These are phyloP conservation scores for Sphagnum contortum DNA, from an alignment of 225 moss, liverwort and hornwort genomes.

Conservation along the genomic window DNA sequence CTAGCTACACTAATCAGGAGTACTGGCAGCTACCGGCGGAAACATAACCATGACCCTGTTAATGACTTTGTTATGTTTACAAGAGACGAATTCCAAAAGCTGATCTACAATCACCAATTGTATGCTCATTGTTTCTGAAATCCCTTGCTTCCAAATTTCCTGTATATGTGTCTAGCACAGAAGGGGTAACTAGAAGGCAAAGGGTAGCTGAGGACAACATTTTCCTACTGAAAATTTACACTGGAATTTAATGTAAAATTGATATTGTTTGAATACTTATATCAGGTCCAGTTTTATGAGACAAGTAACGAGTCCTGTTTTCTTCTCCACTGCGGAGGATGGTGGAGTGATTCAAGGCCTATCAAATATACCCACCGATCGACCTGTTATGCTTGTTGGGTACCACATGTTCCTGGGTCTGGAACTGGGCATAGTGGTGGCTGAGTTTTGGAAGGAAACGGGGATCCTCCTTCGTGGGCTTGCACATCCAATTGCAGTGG, in stretches of 20 bases:
- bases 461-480: constrained; percentile 54
- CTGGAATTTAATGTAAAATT: too few species aligned
- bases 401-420: constrained; percentile 64
- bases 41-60: constrained; percentile 41
- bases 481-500: constrained; percentile 54
- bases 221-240: too few species aligned
- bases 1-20: constrained; percentile 56
- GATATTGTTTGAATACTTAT: too few species aligned
- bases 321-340: constrained; percentile 57
- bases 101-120: too few species aligned
- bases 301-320: constrained; percentile 61
- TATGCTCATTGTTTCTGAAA: too few species aligned
- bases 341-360: constrained; percentile 48
- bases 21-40: constrained; percentile 50
- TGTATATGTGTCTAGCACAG: too few species aligned
- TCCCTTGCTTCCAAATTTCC: too few species aligned
- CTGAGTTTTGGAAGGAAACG: constrained; percentile 31
- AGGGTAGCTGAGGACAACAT: too few species aligned
- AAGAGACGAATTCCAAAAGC: constrained; percentile 33
- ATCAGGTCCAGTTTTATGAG: constrained; percentile 34
- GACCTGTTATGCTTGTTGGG: constrained; percentile 63
- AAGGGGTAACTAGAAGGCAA: too few species aligned
- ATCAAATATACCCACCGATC: constrained; percentile 46
- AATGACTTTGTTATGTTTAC: constrained; percentile 45
- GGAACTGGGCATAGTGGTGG: constrained; percentile 37